Evolutionary conservation across 352 stramenopile species (phyloP).

Genomic region (Phytophthora sp.): DNA sequence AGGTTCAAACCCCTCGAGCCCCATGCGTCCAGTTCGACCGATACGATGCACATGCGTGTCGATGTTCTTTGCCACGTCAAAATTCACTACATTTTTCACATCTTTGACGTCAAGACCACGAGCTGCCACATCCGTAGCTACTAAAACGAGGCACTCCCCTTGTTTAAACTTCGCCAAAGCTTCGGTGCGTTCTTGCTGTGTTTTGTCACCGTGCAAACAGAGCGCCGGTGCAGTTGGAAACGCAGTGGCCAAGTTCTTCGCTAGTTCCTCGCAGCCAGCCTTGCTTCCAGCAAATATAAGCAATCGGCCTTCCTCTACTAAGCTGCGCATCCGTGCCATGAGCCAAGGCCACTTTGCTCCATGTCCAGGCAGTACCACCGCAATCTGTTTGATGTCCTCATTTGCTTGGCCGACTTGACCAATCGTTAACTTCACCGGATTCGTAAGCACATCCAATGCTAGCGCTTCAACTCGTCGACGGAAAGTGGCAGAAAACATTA

Average conservation of each 20-base stretch:
- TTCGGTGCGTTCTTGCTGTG: constrained; percentile 74
- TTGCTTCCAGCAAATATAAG: constrained; percentile 91
- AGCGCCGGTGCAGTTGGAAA: constrained; percentile 24
- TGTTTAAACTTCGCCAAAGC: constrained; percentile 71
- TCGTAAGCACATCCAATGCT: constrained; percentile 76
- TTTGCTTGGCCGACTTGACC: constrained; percentile 86
- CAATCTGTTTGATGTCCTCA: constrained; percentile 89
- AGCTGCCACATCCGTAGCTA: constrained; percentile 89
- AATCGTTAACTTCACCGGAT: constrained; percentile 87
- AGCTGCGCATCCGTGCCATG: constrained; percentile 53
- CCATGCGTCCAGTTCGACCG: constrained; percentile 88
- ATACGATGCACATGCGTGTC: constrained; percentile 92
- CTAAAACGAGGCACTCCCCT: constrained; percentile 67
- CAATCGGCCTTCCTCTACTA: constrained; percentile 78
- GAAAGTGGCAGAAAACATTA: constrained; percentile 91
- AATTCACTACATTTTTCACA: constrained; percentile 91
- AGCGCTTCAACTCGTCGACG: constrained; percentile 71
- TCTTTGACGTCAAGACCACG: constrained; percentile 91
- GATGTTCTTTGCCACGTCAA: constrained; percentile 92
- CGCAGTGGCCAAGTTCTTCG: constrained; percentile 60
- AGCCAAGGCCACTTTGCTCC: constrained; percentile 90
- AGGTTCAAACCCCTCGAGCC: constrained; percentile 74
- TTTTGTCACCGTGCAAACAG: constrained; percentile 86
- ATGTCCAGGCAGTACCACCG: constrained; percentile 75
- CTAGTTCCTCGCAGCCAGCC: constrained; percentile 82